A percentile compares a stretch with the other conserved stretches of the same genome.
These are phyloP conservation scores for Cucumis cinereus DNA, from an alignment of 306 rosid species.

Conservation along the genomic window DNA sequence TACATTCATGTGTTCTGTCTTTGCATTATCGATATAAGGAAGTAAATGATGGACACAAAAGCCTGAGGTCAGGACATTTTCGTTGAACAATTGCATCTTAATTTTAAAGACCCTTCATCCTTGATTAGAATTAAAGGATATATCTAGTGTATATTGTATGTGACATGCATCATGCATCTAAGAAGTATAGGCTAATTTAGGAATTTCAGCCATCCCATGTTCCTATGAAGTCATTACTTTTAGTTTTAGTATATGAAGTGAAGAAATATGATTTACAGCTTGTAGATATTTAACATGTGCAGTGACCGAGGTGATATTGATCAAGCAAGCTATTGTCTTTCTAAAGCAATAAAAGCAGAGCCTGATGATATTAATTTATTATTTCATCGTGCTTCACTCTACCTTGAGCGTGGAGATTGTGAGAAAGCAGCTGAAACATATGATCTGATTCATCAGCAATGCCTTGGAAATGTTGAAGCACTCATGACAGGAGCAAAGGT, in stretches of 20 bases:
- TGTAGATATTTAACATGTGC: conserved; percentile 15
- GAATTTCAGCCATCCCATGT: not conserved
- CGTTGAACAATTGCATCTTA: not conserved
- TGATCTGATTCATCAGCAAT: conserved; percentile 50
- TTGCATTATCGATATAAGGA: not conserved
- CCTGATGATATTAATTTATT: conserved; percentile 44
- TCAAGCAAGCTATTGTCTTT: conserved; percentile 61
- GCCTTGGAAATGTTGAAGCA: conserved; percentile 57
- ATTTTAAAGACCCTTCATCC: not conserved
- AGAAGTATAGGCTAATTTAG: not conserved
- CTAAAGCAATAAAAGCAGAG: conserved; percentile 77
- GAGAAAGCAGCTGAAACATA: conserved; percentile 69
- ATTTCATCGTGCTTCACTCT: conserved; percentile 47
- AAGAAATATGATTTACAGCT: not conserved
- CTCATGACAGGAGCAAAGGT: conserved; percentile 62
- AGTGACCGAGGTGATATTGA: conserved; percentile 48
- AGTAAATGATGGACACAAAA: not conserved
- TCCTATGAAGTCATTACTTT: not conserved
- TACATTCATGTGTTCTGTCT: not conserved
- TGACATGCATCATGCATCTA: not conserved
- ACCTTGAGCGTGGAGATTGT: conserved; percentile 51
- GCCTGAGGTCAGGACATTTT: not conserved
- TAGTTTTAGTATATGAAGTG: not conserved
- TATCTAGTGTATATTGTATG: not conserved
- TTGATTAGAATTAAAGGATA: not conserved